phyloP scores from a whole-genome alignment of 108 stramenopile genomes.

The Cyclostephanos tholiformis region DNA sequence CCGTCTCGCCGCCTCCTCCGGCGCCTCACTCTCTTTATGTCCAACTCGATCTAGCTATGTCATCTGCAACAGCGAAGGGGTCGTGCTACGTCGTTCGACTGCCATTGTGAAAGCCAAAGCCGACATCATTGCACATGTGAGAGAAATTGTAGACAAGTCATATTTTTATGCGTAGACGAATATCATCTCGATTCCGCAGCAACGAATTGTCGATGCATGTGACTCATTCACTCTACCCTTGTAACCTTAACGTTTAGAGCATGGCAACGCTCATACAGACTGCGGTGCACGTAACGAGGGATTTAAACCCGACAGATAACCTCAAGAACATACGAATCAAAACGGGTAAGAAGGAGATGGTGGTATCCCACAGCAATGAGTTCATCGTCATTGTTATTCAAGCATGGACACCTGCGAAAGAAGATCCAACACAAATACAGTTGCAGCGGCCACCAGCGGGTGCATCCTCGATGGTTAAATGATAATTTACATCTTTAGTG shows the following conservation, averaged over 20 bases:
- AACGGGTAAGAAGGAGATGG: conserved; percentile 67
- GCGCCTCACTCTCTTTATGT: background rate
- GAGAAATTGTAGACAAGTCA: background rate
- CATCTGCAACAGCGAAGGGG: conserved; percentile 73
- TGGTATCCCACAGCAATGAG: conserved; percentile 71
- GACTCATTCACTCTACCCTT: background rate
- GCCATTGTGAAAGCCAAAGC: conserved; percentile 65
- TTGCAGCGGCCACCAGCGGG: conserved; percentile 9
- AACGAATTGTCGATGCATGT: background rate
- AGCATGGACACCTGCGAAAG: conserved; percentile 61
- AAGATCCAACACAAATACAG: conserved; percentile 2
- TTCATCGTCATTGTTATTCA: conserved; percentile 77
- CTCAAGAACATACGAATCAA: conserved; percentile 72
- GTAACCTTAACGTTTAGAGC: conserved; percentile 14
- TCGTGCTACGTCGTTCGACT: conserved; percentile 66
- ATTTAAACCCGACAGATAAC: conserved; percentile 80
- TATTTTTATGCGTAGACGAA: background rate
- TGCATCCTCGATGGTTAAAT: background rate
- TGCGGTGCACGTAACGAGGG: conserved; percentile 62
- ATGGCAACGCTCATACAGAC: conserved; percentile 56
- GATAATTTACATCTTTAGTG: background rate
- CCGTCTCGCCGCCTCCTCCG: background rate
- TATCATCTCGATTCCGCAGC: background rate
- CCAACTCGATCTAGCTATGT: conserved; percentile 50
- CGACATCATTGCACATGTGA: conserved; percentile 65